Base-by-base conservation (phyloP, 2,329 filamentous ascomycete genomes). In the Apiospora saccharicola region DNA sequence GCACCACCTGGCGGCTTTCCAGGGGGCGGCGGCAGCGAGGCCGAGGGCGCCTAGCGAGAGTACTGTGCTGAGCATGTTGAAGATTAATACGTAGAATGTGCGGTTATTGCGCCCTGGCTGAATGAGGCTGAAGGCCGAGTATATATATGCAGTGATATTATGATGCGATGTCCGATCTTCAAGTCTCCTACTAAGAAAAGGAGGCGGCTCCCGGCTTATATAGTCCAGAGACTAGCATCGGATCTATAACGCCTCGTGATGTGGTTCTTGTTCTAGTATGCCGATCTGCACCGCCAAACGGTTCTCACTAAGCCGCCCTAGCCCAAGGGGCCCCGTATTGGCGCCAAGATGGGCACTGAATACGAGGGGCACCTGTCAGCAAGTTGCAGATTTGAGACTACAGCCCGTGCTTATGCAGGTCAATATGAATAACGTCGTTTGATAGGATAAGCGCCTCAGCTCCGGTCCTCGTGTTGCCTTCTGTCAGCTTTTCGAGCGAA, bases 21-120 rank as follows among this genome's bases (percentile, higher is more conserved):
- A 71, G 67, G 30, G 72, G 7, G 41, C 69, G 19, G 72, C 72
- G 10, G 68, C 70, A 30, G 71, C 69, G 16, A 73, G 47, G 61
- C 71, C 71, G 8, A 67, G 57, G 4, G 71, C 41, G 34, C 64
- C 43, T 16, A 73, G 68, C 2, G 69, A 37, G 1, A 72, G n/a
- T 10, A 72, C 3, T 4, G 57, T 22, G 61, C 22, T 49, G 64
- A 72, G n/a, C n/a, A n/a, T n/a, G n/a, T n/a, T n/a, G n/a, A n/a
- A n/a, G n/a, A n/a, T n/a, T n/a, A n/a, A n/a, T n/a, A n/a, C n/a
- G n/a, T n/a, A n/a, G n/a, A n/a, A n/a, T n/a, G n/a, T n/a, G n/a
- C n/a, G 61, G 41, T 22, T n/a, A 8, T 14, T 44, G 37, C 12
- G 10, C 24, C 4, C 44, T 19, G 37, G 22, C 22, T 22, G 0